Evolutionary conservation across 352 stramenopile genomes (phyloP), one percentile per base, ranked within the genome.

Genomic region (Poterioochromonas sp.): DNA sequence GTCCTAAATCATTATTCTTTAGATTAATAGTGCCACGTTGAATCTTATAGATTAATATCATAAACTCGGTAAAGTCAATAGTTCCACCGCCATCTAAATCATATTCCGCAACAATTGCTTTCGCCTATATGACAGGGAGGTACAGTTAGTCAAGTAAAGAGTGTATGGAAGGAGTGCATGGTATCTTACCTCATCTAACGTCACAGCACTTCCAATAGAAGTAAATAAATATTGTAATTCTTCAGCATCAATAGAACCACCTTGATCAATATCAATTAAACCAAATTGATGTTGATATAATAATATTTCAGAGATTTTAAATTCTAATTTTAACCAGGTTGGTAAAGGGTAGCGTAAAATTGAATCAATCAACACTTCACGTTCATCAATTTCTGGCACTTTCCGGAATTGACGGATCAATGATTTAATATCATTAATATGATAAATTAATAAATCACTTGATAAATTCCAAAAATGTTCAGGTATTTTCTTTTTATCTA

Each of bases 21-120:
- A 51, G 8, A 32, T 11, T 12, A 11, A 74, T 37, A 11, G 65
- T 74, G 2, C 65, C 65, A 26, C n/a, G 5, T n/a, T 58, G 37
- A 3, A 74, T 39, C 20, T 37, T n/a, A 54, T 58, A 74, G 1
- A 74, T 34, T 8, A 74, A 39, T 2, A 51, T 39, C 20, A 74
- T 29, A 74, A 74, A 58, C 22, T 74, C 65, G 15, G 1, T n/a
- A 35, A 74, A 74, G 29, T 51, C 40, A 29, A 74, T 3, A 18
- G 15, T 74, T n/a, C 37, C 37, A 39, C 15, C 18, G 18, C 37
- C 40, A 74, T 74, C 65, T 35, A 35, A 1, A 74, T 74, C 65
- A 54, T 58, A 54, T 39, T 58, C 43, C 32, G 11, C 34, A 41
- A 71, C 8, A 26, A 71, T 65, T 39, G 5, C 54, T 35, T 32